Conservation (phyloP, 2,329 filamentous ascomycete genomes). For the Fusarium duplospermum region DNA sequence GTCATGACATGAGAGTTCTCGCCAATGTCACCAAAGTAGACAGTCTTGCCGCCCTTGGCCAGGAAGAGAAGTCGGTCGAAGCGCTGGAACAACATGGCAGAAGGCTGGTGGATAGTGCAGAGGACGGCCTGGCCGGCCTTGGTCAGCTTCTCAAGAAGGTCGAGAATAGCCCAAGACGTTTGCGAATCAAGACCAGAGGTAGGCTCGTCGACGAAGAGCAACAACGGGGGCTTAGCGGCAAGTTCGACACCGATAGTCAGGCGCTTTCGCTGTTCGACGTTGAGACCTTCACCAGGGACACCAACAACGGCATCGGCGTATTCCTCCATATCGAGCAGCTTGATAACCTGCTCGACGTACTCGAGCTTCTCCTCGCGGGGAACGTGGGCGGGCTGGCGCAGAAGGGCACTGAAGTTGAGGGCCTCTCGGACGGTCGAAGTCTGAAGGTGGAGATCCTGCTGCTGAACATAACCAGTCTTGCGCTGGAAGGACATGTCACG, state of each 20-base stretch:
- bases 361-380: constrained; percentile 81
- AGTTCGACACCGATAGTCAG: constrained; percentile 97
- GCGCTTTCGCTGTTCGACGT: constrained; percentile 77
- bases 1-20: constrained; percentile 75
- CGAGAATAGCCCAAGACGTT: constrained; percentile 91
- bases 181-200: constrained; percentile 94
- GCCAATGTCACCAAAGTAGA: constrained; percentile 86
- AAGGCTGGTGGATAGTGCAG: constrained; percentile 99
- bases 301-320: constrained; percentile 93
- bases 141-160: constrained; percentile 88
- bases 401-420: constrained; percentile 84
- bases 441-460: constrained; percentile 88
- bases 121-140: constrained; percentile 91
- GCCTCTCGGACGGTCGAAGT: constrained; percentile 91
- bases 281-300: constrained; percentile 87
- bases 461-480: constrained; percentile 92
- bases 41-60: constrained; percentile 78
- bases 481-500: constrained; percentile 88
- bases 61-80: constrained; percentile 87
- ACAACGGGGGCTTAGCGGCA: constrained; percentile 87
- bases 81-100: constrained; percentile 91
- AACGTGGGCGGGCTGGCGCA: constrained; percentile 84
- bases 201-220: constrained; percentile 94
- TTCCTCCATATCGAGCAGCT: constrained; percentile 87
- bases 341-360: constrained; percentile 92